Base-by-base conservation (phyloP, 192 early-diverging fungal species). In the Ambispora gerdemannii region DNA sequence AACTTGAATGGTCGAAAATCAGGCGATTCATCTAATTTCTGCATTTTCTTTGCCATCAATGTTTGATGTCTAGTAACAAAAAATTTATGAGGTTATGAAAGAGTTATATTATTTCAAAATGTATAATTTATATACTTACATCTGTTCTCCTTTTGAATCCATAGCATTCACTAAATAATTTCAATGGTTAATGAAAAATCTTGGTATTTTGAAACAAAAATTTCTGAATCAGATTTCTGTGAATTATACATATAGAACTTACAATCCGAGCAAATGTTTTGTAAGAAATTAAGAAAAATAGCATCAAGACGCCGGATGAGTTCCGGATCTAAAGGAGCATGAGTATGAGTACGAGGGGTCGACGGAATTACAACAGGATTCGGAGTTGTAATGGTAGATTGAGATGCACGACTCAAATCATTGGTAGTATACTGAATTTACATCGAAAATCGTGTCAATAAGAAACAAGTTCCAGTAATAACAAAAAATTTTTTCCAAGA, bases 1-100 rank as follows among this genome's bases (percentile, higher is more conserved):
- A 92, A 92, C 55, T 90, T 87, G 79, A 92, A 91, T n/a, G 89
- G 84, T n/a, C 85, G 78, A 74, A 88, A 92, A 49, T 89, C 88
- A 24, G 83, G 79, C n/a, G 83, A 88, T 62, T 88, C 83, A 66
- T 86, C 84, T 20, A 90, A 80, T 49, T 87, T 85, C 53, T 88
- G 84, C 77, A 90, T 85, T 74, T 89, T 89, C 61, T 90, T 90
- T 15, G 89, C 89, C 85, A 89, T 90, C 47, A 87, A 80, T 32
- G 89, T 89, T 77, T 90, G 89, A 56, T 90, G 89, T 34, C 86
- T 84, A 72, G n/a, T 34, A 17, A 13, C 20, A 38, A 33, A 25
- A 50, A 63, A 7, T 28, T 52, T 19, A 15, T 19, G 33, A 27
- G 30, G 25, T 43, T 43, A 56, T 58, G 62, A 32, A 24, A 50